Percentiles rank a stretch among this genome's conserved stretches.
phyloP scores from a whole-genome alignment of 2,329 filamentous ascomycete genomes.

The Fusarium nematophilum region DNA sequence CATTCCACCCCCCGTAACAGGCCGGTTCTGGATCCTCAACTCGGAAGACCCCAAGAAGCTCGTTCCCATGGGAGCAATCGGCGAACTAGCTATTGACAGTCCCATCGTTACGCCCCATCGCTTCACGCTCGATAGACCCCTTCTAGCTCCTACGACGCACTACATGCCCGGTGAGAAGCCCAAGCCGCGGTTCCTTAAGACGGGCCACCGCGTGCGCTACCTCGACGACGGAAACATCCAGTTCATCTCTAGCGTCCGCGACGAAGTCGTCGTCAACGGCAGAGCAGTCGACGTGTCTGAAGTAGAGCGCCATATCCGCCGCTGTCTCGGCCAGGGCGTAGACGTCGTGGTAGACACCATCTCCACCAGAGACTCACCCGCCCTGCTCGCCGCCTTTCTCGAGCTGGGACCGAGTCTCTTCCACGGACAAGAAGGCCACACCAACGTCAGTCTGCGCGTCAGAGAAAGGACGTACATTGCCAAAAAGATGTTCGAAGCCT shows the following conservation, averaged over 20 bases:
- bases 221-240: constrained; percentile 61
- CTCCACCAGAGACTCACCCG: constrained; percentile 56
- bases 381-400: constrained; percentile 60
- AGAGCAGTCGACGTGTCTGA: constrained; percentile 55
- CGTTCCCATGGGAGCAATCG: constrained; percentile 65
- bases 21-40: constrained; percentile 65
- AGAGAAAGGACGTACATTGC: constrained; percentile 57
- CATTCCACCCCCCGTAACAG: constrained; percentile 60
- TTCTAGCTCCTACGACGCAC: constrained; percentile 39
- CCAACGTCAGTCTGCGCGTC: constrained; percentile 52
- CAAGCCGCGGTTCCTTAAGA: constrained; percentile 58
- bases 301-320: constrained; percentile 60
- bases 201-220: constrained; percentile 62
- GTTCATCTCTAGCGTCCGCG: constrained; percentile 57
- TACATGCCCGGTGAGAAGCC: constrained; percentile 39
- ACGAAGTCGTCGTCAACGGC: constrained; percentile 55
- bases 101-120: constrained; percentile 50
- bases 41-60: constrained; percentile 61
- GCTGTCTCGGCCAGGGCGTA: constrained; percentile 57
- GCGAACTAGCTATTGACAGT: constrained; percentile 71
- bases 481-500: constrained; percentile 57
- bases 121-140: constrained; percentile 46
- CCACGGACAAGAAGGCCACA: constrained; percentile 52
- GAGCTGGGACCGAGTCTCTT: constrained; percentile 57
- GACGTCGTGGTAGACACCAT: constrained; percentile 63